Conservation (phyloP, 2,329 filamentous ascomycete genomes). For the Nannizziopsis barbatae region DNA sequence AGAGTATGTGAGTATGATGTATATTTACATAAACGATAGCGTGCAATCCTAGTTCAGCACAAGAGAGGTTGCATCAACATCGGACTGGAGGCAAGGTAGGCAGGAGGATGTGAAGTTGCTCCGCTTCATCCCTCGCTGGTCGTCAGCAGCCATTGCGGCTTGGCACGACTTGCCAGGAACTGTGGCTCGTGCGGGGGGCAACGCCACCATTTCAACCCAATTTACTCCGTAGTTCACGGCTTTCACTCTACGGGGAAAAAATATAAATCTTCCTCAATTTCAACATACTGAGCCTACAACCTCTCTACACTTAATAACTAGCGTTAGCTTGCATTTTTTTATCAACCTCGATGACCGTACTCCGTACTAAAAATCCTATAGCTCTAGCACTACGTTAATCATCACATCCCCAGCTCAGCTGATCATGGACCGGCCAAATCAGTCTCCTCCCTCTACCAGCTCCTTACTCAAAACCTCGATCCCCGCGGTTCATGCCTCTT, state of each 20-base stretch:
- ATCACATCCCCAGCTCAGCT: background rate
- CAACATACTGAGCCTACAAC: too few relatives aligned
- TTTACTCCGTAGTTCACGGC: too few relatives aligned
- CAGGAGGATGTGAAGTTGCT: too few relatives aligned
- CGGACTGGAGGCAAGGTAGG: too few relatives aligned
- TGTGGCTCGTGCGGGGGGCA: constrained; percentile 1
- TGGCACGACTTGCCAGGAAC: background rate
- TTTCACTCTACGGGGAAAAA: too few relatives aligned
- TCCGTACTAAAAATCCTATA: background rate
- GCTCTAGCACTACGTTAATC: background rate
- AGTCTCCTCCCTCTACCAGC: constrained; percentile 32
- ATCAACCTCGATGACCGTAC: background rate
- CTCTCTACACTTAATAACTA: too few relatives aligned
- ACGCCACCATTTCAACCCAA: constrained; percentile 3
- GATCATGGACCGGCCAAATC: background rate
- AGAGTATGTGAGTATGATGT: too few relatives aligned
- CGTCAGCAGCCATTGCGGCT: background rate
- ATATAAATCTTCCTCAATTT: background rate
- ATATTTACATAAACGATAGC: too few relatives aligned
- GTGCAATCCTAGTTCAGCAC: too few relatives aligned
- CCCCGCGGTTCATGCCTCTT: constrained; percentile 30
- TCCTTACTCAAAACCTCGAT: constrained; percentile 53
- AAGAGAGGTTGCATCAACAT: too few relatives aligned
- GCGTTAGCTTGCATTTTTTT: background rate
- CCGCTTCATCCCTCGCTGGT: background rate